phyloP scores from a whole-genome alignment of 2,329 filamentous ascomycete species.

The Fusarium clavum region DNA sequence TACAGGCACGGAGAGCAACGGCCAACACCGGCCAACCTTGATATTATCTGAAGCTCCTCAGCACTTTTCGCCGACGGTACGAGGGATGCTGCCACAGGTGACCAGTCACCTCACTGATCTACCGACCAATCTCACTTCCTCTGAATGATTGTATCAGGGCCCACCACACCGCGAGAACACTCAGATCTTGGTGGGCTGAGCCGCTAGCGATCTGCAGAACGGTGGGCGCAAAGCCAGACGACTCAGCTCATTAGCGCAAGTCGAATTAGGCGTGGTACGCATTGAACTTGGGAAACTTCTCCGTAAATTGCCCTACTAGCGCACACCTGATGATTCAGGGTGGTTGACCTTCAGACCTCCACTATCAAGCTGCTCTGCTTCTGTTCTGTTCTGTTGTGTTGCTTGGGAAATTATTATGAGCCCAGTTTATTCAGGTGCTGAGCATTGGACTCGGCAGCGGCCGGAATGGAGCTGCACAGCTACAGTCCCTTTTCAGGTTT shows the following conservation, averaged over 20 bases:
- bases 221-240: constrained; percentile 44
- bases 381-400: constrained; percentile 6
- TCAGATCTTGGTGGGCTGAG: constrained; percentile 47
- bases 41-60: constrained; percentile 7
- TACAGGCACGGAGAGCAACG: constrained; percentile 13
- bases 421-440: constrained; percentile 5
- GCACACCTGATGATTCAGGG: constrained; percentile 26
- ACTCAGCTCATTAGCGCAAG: constrained; percentile 45
- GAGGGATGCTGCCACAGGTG: constrained; percentile 33
- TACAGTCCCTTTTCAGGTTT: neutral
- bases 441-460: constrained; percentile 23
- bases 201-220: constrained; percentile 47
- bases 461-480: constrained; percentile 23
- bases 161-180: constrained; percentile 41
- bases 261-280: constrained; percentile 30
- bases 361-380: constrained; percentile 8
- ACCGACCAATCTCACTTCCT: constrained; percentile 46
- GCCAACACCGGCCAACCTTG: constrained; percentile 21
- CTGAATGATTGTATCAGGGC: constrained; percentile 32
- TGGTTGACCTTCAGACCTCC: constrained; percentile 23
- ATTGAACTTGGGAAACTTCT: constrained; percentile 25
- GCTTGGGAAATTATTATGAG: constrained; percentile 20
- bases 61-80: constrained; percentile 15
- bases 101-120: constrained; percentile 46
- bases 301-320: constrained; percentile 28